Base-by-base conservation (phyloP, 2,329 filamentous ascomycete species). In the Xylariaceae sp. region DNA sequence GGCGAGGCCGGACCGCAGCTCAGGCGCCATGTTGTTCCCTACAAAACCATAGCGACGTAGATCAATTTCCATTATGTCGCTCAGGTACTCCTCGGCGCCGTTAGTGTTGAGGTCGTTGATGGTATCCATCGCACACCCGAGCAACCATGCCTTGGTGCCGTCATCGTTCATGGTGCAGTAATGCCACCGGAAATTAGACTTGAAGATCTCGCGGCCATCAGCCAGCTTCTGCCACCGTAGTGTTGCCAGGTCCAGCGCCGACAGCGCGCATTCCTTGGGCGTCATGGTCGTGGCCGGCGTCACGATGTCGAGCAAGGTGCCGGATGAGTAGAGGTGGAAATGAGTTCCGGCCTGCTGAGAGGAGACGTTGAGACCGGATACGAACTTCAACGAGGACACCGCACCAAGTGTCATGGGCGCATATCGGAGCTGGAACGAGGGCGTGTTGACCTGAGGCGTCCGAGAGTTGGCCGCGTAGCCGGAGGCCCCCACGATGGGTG, bases 161-260 rank as follows among this genome's bases (percentile, higher is more conserved):
- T 94, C 87, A 44, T 92, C 83, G 58, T 96, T 94, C 65, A 96
- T 85, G 3, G 88, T 94, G 61, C 92, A 97, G 59, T 98, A 98
- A 61, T 97, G 90, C 92, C 92, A 98, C 43, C 90, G 80, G 61
- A 92, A 97, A n/a, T 85, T 87, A 0, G 81, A 71, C 51, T 85
- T 85, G 65, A 96, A 98, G 23, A 98, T 83, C 58, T 98, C 92
- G 34, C 87, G 84, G 3, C 92, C 92, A 55, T 96, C 90, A 1
- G 90, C 92, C 13, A 98, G 72, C 59, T 89, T 94, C 62, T 95
- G 88, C 92, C 92, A 98, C 33, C 89, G 82, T 34, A 97, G 67
- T 0, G 85, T 83, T 41, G 85, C 83, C 9, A 98, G 70, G 53
- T 98, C 92, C 17, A 98, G 68, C 3, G 88, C 86, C 0, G 88